Percentiles rank a stretch among this genome's conserved stretches.
These are phyloP conservation scores for Penicillium sp. DNA, from an alignment of 2,329 filamentous ascomycete species.

Conservation along the genomic window DNA sequence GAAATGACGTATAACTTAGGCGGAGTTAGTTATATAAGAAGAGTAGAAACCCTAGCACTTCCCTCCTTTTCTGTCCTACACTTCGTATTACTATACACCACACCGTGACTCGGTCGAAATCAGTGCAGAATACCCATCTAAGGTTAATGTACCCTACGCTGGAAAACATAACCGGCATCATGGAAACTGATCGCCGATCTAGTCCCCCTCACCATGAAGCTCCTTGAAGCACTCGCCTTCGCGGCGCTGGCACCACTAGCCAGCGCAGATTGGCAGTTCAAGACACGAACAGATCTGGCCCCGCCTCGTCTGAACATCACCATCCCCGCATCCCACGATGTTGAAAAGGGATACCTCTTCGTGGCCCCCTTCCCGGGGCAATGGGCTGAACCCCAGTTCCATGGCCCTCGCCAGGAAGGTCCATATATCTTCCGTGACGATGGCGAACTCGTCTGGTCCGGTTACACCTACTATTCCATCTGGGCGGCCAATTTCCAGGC, in stretches of 20 bases:
- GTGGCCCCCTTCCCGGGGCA: constrained; percentile 42
- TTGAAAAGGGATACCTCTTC: constrained; percentile 45
- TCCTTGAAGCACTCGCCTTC: constrained; percentile 20
- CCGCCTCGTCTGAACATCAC: constrained; percentile 49
- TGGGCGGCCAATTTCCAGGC: constrained; percentile 59
- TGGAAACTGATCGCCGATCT: constrained; percentile 32
- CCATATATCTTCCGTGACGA: constrained; percentile 61
- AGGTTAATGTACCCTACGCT: constrained; percentile 40
- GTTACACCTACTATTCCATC: constrained; percentile 57
- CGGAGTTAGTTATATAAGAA: too few species aligned
- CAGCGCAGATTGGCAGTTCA: constrained; percentile 53
- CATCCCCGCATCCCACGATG: constrained; percentile 38
- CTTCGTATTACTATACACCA: too few species aligned
- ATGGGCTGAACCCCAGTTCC: constrained; percentile 24
- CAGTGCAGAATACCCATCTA: constrained; percentile 27
- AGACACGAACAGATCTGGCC: constrained; percentile 53
- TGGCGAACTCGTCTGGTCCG: constrained; percentile 63
- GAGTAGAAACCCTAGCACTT: too few species aligned
- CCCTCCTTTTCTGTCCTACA: too few species aligned
- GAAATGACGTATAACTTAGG: neutral
- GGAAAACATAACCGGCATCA: constrained; percentile 21
- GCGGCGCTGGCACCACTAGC: constrained; percentile 26
- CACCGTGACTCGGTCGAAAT: too few species aligned
- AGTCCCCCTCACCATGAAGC: constrained; percentile 26
- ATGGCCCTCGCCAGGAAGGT: constrained; percentile 53